Evolutionary conservation across 2,329 filamentous ascomycete genomes (phyloP).

Genomic region (Clonostachys solani): DNA sequence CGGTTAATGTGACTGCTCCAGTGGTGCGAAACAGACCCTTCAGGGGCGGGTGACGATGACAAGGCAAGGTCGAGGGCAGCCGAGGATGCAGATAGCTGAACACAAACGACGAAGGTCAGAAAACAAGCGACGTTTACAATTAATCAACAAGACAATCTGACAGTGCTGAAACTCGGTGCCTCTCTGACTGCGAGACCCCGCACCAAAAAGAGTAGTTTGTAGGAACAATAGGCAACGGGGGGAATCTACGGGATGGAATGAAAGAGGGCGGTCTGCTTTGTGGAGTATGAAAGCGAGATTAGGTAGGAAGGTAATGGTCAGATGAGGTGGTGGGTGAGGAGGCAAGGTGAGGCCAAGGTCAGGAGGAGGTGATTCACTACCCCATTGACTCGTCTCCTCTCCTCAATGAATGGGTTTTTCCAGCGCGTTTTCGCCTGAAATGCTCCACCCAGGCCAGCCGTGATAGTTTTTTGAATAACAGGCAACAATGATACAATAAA

Average conservation of each 20-base stretch:
- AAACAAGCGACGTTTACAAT: conserved; percentile 4
- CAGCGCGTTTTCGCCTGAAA: too few species aligned
- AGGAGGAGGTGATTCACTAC: too few species aligned
- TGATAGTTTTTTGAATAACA: background rate
- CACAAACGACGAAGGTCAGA: conserved; percentile 23
- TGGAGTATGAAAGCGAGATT: too few species aligned
- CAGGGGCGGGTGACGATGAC: conserved; percentile 61
- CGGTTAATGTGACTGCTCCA: conserved; percentile 60
- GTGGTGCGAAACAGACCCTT: conserved; percentile 40
- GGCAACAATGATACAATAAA: conserved; percentile 1
- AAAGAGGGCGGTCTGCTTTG: background rate
- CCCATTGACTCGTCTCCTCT: too few species aligned
- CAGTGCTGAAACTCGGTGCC: background rate
- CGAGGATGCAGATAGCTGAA: conserved; percentile 74
- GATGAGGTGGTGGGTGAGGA: too few species aligned
- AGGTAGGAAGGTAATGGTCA: too few species aligned
- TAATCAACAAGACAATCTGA: background rate
- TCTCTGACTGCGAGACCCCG: background rate
- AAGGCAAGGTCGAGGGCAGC: conserved; percentile 77
- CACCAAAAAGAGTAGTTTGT: background rate
- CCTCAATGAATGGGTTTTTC: too few species aligned
- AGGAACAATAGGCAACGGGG: background rate
- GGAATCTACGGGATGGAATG: background rate
- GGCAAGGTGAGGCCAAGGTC: too few species aligned
- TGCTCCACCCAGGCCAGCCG: too few species aligned